These are phyloP conservation scores for Chrysanthemum lavandulifolium DNA, from an alignment of 129 eudicot genomes.

Conservation along the genomic window DNA sequence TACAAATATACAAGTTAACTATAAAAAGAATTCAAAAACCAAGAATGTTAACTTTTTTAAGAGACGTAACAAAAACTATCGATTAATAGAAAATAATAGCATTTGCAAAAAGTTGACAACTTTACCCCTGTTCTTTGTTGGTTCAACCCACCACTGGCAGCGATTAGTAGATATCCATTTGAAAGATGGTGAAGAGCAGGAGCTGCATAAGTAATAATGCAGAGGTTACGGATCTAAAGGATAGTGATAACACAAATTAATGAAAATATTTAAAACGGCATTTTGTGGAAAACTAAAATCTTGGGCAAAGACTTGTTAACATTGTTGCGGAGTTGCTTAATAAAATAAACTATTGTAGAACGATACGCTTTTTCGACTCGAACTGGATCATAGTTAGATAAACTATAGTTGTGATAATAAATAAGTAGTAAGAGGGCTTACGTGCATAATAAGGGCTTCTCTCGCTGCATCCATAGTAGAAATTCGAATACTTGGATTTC, in stretches of 20 bases:
- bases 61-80: not conserved
- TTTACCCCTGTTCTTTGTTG: conserved; percentile 97
- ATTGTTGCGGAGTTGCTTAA: no score
- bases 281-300: not conserved
- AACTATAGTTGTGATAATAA: not conserved
- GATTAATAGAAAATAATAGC: conserved; percentile 3
- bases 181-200: conserved; percentile 60
- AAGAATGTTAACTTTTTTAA: not conserved
- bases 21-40: not conserved
- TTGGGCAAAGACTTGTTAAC: not conserved
- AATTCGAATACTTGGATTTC: conserved; percentile 67
- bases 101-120: not conserved
- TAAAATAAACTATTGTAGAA: no score
- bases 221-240: not conserved
- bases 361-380: no score
- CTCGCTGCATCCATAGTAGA: conserved; percentile 86
- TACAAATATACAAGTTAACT: not conserved
- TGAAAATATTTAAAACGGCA: not conserved
- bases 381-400: not conserved
- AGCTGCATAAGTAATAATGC: conserved; percentile 48
- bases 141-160: conserved; percentile 94
- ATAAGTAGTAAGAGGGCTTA: conserved; percentile 41
- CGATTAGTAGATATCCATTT: conserved; percentile 90
- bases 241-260: not conserved
- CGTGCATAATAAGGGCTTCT: conserved; percentile 75